Base-by-base conservation (phyloP, 2,329 filamentous ascomycete species). In the Ambrosiella cleistominuta region DNA sequence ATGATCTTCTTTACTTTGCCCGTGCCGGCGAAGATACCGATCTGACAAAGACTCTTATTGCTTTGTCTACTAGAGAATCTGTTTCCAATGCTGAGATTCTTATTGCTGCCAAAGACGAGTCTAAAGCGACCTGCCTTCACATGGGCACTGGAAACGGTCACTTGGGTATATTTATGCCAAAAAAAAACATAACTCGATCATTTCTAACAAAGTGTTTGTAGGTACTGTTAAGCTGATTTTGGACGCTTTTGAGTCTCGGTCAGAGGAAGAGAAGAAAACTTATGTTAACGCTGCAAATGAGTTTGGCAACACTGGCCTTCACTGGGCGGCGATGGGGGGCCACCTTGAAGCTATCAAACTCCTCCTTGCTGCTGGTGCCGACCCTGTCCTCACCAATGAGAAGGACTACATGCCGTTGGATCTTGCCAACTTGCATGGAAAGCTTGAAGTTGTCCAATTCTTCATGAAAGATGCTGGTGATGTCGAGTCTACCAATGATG, bases 131-230 rank as follows among this genome's bases (percentile, higher is more conserved):
- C 62, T 85, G 84, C 52, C 70, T 97, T 66, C 93, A 98, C 71
- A 96, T 94, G 80, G 88, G 90, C 7, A 83, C 88, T 27, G 93
- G 88, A 35, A 98, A 98, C 68, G 91, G 91, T 1, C 85, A 95
- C 67, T 66, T 80, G 61, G 85, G 88, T 90, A 77, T 65, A 74
- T 58, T 35, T 38, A 42, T 37, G 47, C 6, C 9, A n/a, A 15
- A 11, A 17, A 13, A 17, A 27, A 15, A 7, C 1, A 1, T 35
- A 47, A 47, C 44, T n/a, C 38, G 35, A 50, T 27, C 39, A 40
- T 27, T 27, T 27, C 27, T 27, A 27, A 27, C 27, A 27, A 27
- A 27, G 27, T 4, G 27, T 27, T 27, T 56, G 1, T 60, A 78
- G 75, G 72, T 54, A 72, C 72, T 44, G 74, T 77, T 17, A 70